phyloP scores from a whole-genome alignment of 1,139 yeast species.

The Candida sp. region DNA sequence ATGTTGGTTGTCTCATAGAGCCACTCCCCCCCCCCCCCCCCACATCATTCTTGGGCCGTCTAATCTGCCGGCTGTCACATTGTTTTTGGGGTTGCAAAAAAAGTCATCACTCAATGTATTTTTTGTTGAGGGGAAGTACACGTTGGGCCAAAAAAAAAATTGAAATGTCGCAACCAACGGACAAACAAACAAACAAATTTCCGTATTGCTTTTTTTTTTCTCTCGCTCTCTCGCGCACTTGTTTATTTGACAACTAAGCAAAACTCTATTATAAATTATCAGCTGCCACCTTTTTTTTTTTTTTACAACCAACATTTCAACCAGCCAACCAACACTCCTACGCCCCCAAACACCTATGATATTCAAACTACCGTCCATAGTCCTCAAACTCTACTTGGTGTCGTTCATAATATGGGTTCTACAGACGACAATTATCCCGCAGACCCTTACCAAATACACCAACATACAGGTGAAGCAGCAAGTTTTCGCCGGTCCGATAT shows the following conservation, averaged over 20 bases:
- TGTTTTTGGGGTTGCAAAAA: no score
- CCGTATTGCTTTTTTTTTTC: background rate
- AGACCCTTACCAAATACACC: conserved; percentile 32
- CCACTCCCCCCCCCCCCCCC: no score
- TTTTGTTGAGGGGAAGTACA: background rate
- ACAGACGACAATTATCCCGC: conserved; percentile 46
- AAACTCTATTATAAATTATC: background rate
- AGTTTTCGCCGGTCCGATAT: conserved; percentile 23
- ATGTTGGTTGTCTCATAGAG: no score
- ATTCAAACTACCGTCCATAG: conserved; percentile 18
- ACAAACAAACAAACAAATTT: background rate
- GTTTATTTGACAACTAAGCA: conserved; percentile 3
- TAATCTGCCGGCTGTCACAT: no score
- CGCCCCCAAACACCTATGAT: conserved; percentile 11
- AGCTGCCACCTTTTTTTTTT: background rate
- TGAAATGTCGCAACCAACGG: background rate
- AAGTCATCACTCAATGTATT: background rate
- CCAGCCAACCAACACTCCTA: background rate
- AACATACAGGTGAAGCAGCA: conserved; percentile 30
- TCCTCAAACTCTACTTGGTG: conserved; percentile 17
- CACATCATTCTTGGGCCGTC: no score
- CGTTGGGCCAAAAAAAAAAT: conserved; percentile 1
- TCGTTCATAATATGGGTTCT: conserved; percentile 43
- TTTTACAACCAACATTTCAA: background rate
- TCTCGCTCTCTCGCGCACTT: background rate